Evolutionary conservation across 2,329 filamentous ascomycete genomes (phyloP), one percentile per base, ranked within the genome.

Genomic region (Capronia americana): DNA sequence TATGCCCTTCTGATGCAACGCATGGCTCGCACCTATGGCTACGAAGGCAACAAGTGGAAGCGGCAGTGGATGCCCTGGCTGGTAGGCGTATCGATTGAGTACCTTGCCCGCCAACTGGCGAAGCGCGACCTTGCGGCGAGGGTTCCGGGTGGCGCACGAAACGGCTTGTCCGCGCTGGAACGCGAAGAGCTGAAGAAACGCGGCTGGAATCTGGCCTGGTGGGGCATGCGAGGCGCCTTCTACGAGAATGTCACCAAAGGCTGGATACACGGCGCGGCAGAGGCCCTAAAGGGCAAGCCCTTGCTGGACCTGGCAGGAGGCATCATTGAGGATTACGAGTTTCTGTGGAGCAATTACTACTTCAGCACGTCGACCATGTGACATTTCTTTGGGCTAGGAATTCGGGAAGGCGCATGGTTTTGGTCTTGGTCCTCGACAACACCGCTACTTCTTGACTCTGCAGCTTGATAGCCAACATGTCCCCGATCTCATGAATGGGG

Each of bases 281-380:
- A 83, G 32, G 90, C 88, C 74, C 85, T 97, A 71, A 89, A 84
- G 75, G 83, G 88, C 71, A 90, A 89, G 75, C 88, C 91, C 60
- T 84, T 97, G 78, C 86, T 96, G 55, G 88, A 91, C 71, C 87
- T 99, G 76, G 84, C 97, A 26, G 91, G 89, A 8, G 92, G 91
- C 64, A 90, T 99, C 54, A 79, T 98, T 69, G 93, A 97, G 76
- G 95, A 99, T 77, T 99, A 99, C 77, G 92, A 97, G 79, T 98
- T 96, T 77, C 83, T 99, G 34, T 99, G 95, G 95, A 93, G 97
- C 79, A 93, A 96, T 74, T 98, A 97, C 79, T 96, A 98, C 79
- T 99, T 98, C 79, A 84, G 87, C 20, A 90, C 87, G 1, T 84
- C 86, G 28, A 89, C 86, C 4, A 71, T 86, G 68, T 86, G 74